Base-by-base conservation (phyloP, 1,284 basidiomycete genomes). In the Coniferiporia weirii region DNA sequence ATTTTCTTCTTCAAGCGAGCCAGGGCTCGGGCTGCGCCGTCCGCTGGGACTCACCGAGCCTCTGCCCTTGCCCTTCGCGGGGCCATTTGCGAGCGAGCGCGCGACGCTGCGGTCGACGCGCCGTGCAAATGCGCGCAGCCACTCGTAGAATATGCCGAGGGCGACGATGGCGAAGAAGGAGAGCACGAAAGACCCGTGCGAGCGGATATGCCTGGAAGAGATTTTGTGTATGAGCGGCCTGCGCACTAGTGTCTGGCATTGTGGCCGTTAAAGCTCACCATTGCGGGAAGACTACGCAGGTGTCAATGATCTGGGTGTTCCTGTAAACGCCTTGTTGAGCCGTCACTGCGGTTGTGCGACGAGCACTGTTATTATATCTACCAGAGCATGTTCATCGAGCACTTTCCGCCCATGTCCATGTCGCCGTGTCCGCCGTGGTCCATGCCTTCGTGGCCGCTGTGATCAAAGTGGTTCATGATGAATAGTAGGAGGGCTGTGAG, bases 271-370 rank as follows among this genome's bases (percentile, higher is more conserved):
- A 9, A 19, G 8, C 15, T 22, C 53, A 51, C 89, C 89, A 90
- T 61, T 77, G 76, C 17, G 68, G 73, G 73, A 91, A 90, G 71
- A 90, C 83, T 70, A 90, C 75, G 72, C 87, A 90, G 47, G 87
- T 90, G 71, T 90, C 77, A 66, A 81, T 71, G 66, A 88, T 81
- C 59, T 89, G 81, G 48, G 85, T 87, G 71, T 91, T 91, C 87
- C 84, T 84, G 59, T 27, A 56, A 44, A 3, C 15, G 50, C 32
- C n/a, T 50, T 20, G 52, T 55, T 54, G 38, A 46, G 20, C 43
- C 22, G 44, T 15, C 36, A 44, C 57, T 8, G 19, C 50, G 15
- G 54, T 13, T 38, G 27, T 53, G 20, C 9, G 7, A 34, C 34
- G 32, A 48, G 36, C 43, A 9, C 6, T n/a, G 47, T 38, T 45